Evolutionary conservation across 164 flowering plant species (phyloP).

Genomic region (Tinospora cordifolia): DNA sequence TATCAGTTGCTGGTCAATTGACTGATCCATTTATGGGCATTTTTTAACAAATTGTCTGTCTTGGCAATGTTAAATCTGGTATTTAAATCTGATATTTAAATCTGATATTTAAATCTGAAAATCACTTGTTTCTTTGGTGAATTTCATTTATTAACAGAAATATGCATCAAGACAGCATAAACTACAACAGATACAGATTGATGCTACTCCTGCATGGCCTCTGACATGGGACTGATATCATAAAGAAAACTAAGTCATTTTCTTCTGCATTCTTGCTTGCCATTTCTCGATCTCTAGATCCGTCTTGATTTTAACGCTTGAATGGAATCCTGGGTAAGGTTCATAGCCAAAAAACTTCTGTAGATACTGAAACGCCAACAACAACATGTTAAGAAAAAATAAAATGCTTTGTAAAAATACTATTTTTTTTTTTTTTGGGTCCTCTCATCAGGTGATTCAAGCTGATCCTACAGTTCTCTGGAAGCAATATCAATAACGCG

Average conservation of each 20-base stretch:
- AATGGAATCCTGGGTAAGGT: constrained; percentile 1
- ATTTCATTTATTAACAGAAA: no score
- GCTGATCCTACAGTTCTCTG: no score
- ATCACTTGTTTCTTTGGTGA: no score
- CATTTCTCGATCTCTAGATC: not conserved
- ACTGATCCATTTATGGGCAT: not conserved
- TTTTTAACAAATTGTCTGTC: not conserved
- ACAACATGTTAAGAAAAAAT: not conserved
- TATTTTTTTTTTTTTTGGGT: no score
- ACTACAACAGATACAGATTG: not conserved
- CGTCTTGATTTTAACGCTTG: not conserved
- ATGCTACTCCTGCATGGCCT: not conserved
- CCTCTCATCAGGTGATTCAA: no score
- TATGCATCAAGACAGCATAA: not conserved
- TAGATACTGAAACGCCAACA: not conserved
- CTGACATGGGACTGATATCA: not conserved
- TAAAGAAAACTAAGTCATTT: not conserved
- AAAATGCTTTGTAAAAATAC: no score
- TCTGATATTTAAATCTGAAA: no score
- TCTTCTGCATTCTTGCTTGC: constrained; percentile 1
- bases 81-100: no score
- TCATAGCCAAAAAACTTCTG: not conserved
- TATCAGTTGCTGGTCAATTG: not conserved
- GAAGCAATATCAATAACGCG: no score
- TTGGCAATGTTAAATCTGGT: no score